Evolutionary conservation across 768 basidiomycete genomes (phyloP), one percentile per base, ranked within the genome.

Genomic region (Ramaria sp.): DNA sequence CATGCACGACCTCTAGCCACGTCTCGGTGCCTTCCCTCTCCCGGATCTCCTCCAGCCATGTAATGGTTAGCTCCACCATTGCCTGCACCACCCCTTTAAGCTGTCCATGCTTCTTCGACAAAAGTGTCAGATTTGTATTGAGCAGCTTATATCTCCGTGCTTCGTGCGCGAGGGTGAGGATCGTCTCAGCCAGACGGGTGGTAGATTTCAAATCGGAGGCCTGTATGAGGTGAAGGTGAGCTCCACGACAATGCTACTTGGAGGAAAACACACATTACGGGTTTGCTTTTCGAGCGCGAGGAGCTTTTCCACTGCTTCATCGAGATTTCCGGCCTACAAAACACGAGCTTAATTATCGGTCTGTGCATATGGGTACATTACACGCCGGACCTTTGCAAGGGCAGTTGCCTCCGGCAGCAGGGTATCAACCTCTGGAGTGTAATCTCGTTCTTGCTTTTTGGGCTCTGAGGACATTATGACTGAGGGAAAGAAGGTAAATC

Each of bases 101-200:
- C 65, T 99, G 96, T 0, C 96, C 95, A 67, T 98, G 96, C 64
- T 97, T 98, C 77, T 96, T 97, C 69, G 85, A 85, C 60, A 96
- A 70, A 16, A 79, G 47, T 32, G 72, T 75, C 56, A 90, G 75
- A 58, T 77, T 82, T 8, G 77, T 72, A 64, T 93, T 92, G 55
- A 94, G 70, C 52, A 81, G 74, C 30, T 74, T 67, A 64, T 83
- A 83, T 63, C 95, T 78, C 56, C 75, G 76, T 22, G 81, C 81
- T 59, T 83, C 71, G 66, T 89, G 90, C 58, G 78, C 79, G 58
- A 91, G 76, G 57, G 84, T 76, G 27, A 82, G 69, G 57, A 88
- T 76, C 32, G 85, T 74, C 64, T 84, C 85, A 52, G 84, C 85
- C 18, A 98, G 79, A 45, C 85, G 81, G 32, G 86, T 85, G 2